Evolutionary conservation across 495 filamentous ascomycete genomes (phyloP).

Genomic region (Aspergillus leporis): DNA sequence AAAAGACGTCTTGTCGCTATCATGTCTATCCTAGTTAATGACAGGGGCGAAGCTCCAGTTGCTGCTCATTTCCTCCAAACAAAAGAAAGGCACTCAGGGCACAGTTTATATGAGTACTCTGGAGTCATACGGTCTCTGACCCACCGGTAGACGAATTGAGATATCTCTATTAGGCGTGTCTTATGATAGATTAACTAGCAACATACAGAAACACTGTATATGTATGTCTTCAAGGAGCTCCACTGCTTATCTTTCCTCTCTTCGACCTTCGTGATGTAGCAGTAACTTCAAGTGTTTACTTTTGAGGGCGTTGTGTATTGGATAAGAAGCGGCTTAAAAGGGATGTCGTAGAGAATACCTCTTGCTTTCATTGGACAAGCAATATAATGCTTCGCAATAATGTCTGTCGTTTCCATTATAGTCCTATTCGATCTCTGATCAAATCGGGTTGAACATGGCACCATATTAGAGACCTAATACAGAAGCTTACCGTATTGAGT

Average conservation of each 20-base stretch:
- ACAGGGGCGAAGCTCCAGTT: not conserved
- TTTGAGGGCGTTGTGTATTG: too few relatives aligned
- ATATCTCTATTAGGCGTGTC: not conserved
- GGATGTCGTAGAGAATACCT: too few relatives aligned
- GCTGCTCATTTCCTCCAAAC: not conserved
- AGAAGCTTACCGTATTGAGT: not conserved
- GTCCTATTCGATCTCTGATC: not conserved
- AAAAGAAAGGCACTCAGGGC: not conserved
- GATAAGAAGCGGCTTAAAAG: too few relatives aligned
- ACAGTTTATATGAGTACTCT: not conserved
- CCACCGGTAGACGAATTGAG: conserved; percentile 1
- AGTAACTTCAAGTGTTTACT: too few relatives aligned
- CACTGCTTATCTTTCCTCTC: too few relatives aligned
- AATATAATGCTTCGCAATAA: too few relatives aligned
- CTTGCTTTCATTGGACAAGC: too few relatives aligned
- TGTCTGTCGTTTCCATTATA: not conserved
- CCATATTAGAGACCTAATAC: not conserved
- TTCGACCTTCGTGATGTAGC: too few relatives aligned
- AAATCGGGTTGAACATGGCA: not conserved
- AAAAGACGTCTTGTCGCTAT: not conserved
- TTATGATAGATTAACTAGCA: not conserved
- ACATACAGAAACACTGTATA: not conserved
- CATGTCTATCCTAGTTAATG: not conserved
- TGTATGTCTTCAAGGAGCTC: too few relatives aligned
- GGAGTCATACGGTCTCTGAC: not conserved